A percentile compares a stretch with the other conserved stretches of the same genome.
Conservation (phyloP, 148 eudicot species). For the Polygonum aviculare region DNA sequence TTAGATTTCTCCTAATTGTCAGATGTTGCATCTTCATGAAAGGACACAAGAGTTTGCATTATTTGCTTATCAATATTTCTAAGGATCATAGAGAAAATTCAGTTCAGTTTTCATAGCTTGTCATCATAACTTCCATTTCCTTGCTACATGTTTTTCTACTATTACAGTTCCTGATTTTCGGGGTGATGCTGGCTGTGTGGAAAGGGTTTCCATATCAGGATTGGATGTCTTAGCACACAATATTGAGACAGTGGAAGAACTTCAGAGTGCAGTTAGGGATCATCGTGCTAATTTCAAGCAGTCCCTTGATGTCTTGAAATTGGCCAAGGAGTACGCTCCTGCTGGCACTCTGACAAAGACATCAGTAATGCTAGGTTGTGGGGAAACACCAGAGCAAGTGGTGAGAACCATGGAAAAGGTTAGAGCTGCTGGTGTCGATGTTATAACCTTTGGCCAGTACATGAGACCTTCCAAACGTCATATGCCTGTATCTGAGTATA, state of each 20-base stretch:
- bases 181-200: conserved; percentile 70
- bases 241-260: conserved; percentile 97
- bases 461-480: conserved; percentile 97
- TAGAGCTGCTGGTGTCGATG: conserved; percentile 97
- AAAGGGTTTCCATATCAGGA: conserved; percentile 82
- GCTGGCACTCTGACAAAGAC: conserved; percentile 91
- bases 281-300: conserved; percentile 93
- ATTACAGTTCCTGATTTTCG: conserved; percentile 91
- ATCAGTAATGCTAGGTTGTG: conserved; percentile 91
- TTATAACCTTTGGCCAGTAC: conserved; percentile 95
- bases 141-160: conserved; percentile 11
- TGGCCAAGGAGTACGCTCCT: conserved; percentile 85
- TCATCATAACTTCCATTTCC: not conserved
- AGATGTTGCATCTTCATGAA: not conserved
- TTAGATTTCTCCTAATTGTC: not conserved
- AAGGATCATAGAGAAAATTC: not conserved
- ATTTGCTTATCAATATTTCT: not conserved
- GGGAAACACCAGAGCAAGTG: conserved; percentile 93
- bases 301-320: conserved; percentile 71
- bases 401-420: conserved; percentile 93
- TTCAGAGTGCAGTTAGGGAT: conserved; percentile 79
- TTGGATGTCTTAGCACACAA: conserved; percentile 92
- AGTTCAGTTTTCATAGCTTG: not conserved
- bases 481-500: conserved; percentile 88
- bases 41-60: not conserved